These are phyloP conservation scores for Talaromyces sp. DNA, from an alignment of 2,329 filamentous ascomycete species.

Conservation along the genomic window DNA sequence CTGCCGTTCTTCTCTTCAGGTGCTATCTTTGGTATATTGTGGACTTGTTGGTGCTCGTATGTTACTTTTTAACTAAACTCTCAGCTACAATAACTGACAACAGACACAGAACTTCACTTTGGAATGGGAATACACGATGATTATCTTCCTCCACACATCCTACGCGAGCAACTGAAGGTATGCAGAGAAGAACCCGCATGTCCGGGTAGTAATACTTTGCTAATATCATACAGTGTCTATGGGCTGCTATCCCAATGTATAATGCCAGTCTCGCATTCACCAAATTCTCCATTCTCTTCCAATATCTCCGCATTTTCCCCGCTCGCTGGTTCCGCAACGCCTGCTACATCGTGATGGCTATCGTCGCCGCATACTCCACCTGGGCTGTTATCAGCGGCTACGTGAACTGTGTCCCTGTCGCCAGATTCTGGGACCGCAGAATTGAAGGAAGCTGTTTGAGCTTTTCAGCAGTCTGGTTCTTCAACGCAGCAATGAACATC, in stretches of 20 bases:
- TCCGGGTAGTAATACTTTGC: neutral
- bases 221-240: conserved; percentile 26
- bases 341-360: conserved; percentile 39
- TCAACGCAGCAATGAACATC: conserved; percentile 48
- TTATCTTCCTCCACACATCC: conserved; percentile 15
- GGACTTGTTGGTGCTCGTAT: conserved; percentile 32
- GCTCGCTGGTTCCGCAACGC: conserved; percentile 31
- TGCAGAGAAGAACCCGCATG: neutral
- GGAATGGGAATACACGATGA: conserved; percentile 30
- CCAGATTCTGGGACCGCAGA: conserved; percentile 45
- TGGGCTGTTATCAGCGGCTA: conserved; percentile 43
- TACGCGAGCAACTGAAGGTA: conserved; percentile 33
- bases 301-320: conserved; percentile 51
- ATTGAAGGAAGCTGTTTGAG: conserved; percentile 41
- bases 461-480: conserved; percentile 46
- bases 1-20: conserved; percentile 6
- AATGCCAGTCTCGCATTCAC: conserved; percentile 39
- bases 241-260: conserved; percentile 38
- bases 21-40: conserved; percentile 31
- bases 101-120: conserved; percentile 28
- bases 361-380: conserved; percentile 32
- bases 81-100: conserved; percentile 8
- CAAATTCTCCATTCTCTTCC: conserved; percentile 50
- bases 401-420: conserved; percentile 45
- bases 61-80: conserved; percentile 6